Conservation (phyloP, 192 early-diverging fungal genomes). For the Coemansia biformis region DNA sequence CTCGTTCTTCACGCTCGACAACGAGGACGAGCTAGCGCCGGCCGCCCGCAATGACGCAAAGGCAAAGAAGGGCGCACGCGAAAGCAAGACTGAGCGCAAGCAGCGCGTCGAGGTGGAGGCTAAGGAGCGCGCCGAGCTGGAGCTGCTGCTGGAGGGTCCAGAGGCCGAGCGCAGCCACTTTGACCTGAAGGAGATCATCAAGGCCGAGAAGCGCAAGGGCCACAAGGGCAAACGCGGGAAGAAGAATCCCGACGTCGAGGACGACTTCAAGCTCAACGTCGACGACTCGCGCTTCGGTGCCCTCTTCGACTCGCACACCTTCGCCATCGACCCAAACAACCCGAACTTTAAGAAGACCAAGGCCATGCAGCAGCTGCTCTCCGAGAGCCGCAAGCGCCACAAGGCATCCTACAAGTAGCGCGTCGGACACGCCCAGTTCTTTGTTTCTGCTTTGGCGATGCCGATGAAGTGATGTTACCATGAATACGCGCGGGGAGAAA, state of each 20-base stretch:
- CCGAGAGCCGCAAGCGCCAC: constrained; percentile 46
- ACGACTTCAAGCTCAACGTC: constrained; percentile 83
- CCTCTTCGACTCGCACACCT: constrained; percentile 74
- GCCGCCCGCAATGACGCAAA: not conserved
- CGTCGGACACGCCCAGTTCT: no score
- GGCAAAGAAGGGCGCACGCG: constrained; percentile 40
- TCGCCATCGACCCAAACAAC: constrained; percentile 94
- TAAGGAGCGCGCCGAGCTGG: constrained; percentile 68
- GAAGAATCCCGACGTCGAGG: constrained; percentile 56
- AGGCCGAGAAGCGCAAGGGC: constrained; percentile 58
- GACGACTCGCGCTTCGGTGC: constrained; percentile 81
- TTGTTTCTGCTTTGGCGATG: no score
- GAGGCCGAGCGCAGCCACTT: constrained; percentile 68
- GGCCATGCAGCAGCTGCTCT: constrained; percentile 40
- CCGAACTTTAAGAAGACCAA: constrained; percentile 66
- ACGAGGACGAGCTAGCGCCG: constrained; percentile 19
- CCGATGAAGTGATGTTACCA: no score
- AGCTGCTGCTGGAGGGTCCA: constrained; percentile 72
- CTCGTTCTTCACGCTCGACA: constrained; percentile 53
- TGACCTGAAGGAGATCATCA: constrained; percentile 79
- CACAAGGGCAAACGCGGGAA: constrained; percentile 38
- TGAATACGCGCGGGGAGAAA: no score
- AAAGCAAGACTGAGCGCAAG: constrained; percentile 50
- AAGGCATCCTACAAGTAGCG: constrained; percentile 21
- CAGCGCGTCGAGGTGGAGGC: constrained; percentile 55